These are phyloP conservation scores for Cryptococcus hybrid DNA, from an alignment of 1,284 basidiomycete species.

Conservation along the genomic window DNA sequence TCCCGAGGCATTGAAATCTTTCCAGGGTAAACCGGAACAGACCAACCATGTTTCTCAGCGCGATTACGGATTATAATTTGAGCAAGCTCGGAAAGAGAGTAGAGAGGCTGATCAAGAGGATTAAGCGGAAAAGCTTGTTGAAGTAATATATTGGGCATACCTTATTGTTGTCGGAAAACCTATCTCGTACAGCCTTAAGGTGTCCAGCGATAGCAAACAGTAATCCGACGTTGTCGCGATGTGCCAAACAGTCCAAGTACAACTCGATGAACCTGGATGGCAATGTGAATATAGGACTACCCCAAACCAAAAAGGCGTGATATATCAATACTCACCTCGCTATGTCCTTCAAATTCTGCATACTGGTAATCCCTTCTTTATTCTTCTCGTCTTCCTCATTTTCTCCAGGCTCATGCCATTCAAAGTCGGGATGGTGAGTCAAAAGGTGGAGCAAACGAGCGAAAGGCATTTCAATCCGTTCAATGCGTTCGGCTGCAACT, in stretches of 20 bases:
- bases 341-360: conserved; percentile 65
- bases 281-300: no score
- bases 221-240: conserved; percentile 73
- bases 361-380: conserved; percentile 36
- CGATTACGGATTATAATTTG: conserved; percentile 77
- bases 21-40: conserved; percentile 73
- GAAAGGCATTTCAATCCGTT: conserved; percentile 75
- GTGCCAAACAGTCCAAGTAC: conserved; percentile 74
- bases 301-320: not conserved
- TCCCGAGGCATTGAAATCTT: conserved; percentile 77
- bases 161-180: conserved; percentile 35
- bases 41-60: conserved; percentile 69
- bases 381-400: conserved; percentile 13
- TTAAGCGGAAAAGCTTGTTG: not conserved
- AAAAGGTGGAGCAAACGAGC: conserved; percentile 82
- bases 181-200: conserved; percentile 80
- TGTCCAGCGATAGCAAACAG: conserved; percentile 79
- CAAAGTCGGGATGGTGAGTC: conserved; percentile 92
- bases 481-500: conserved; percentile 58
- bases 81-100: conserved; percentile 82
- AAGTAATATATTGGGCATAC: conserved; percentile 15
- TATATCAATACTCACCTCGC: conserved; percentile 58
- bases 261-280: conserved; percentile 76
- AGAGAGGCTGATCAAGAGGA: conserved; percentile 58
- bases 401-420: conserved; percentile 24